Conservation (phyloP, 1,139 yeast genomes). For the Zygosaccharomyces sapae region DNA sequence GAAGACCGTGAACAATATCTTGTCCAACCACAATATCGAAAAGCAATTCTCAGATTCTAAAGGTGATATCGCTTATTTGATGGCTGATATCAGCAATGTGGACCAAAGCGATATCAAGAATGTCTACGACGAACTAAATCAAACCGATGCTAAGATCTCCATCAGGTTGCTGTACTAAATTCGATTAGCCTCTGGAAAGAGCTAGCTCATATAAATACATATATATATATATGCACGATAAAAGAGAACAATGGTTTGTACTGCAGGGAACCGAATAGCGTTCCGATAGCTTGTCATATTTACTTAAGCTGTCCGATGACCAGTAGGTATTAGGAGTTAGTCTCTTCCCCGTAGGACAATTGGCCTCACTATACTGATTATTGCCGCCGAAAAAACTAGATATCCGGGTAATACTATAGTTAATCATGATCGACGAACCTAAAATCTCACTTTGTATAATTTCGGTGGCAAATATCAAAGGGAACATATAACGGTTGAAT, state of each 20-base stretch:
- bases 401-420: not conserved
- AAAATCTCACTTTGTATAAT: slow-evolving; percentile 1
- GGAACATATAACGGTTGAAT: not conserved
- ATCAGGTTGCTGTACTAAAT: slow-evolving; percentile 79
- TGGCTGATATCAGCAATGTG: slow-evolving; percentile 96
- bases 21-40: slow-evolving; percentile 92
- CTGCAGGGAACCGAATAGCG: not conserved
- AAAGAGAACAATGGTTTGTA: not conserved
- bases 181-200: not conserved
- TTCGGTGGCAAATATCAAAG: slow-evolving; percentile 15
- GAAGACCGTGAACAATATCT: slow-evolving; percentile 93
- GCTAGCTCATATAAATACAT: not conserved
- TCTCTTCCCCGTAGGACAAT: too few relatives aligned
- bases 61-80: slow-evolving; percentile 93
- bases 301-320: not conserved
- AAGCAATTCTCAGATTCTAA: slow-evolving; percentile 95
- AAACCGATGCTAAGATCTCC: slow-evolving; percentile 86
- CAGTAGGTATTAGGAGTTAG: too few relatives aligned
- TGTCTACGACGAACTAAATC: slow-evolving; percentile 79
- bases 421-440: not conserved
- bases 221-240: not conserved
- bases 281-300: not conserved
- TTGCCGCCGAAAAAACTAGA: not conserved
- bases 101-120: slow-evolving; percentile 75
- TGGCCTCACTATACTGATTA: not conserved